These are phyloP conservation scores for Blastobotrys mokoenaii DNA, from an alignment of 805 yeast genomes.

Conservation along the genomic window DNA sequence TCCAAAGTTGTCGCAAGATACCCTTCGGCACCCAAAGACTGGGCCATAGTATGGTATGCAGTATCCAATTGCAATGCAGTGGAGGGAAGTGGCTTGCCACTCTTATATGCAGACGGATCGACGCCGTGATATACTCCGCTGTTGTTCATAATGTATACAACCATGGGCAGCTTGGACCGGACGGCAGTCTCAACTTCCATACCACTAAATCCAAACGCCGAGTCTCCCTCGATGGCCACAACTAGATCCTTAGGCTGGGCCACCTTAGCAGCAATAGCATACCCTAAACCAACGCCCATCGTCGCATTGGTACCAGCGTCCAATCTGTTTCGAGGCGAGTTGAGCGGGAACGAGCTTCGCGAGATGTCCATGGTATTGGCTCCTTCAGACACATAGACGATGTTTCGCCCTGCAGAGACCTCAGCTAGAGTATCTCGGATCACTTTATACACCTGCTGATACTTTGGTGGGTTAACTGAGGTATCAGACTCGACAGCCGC, in stretches of 20 bases:
- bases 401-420: conserved; percentile 21
- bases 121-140: conserved; percentile 66
- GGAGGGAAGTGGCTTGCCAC: conserved; percentile 36
- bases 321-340: conserved; percentile 43
- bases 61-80: conserved; percentile 53
- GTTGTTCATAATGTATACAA: conserved; percentile 62
- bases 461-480: conserved; percentile 27
- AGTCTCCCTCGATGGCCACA: conserved; percentile 63
- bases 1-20: conserved; percentile 34
- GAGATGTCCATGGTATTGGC: conserved; percentile 73
- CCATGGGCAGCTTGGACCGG: conserved; percentile 43
- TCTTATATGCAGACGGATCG: conserved; percentile 26
- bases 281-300: conserved; percentile 69
- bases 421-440: conserved; percentile 34
- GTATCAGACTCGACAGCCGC: conserved; percentile 26
- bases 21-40: conserved; percentile 51
- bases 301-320: conserved; percentile 76
- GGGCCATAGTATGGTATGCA: conserved; percentile 47
- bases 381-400: conserved; percentile 55
- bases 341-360: conserved; percentile 49
- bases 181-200: conserved; percentile 67
- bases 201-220: conserved; percentile 70
- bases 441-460: conserved; percentile 45
- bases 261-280: conserved; percentile 54
- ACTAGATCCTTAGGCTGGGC: conserved; percentile 38